Evolutionary conservation across 1,284 basidiomycete species (phyloP), one percentile per base, ranked within the genome.

Genomic region (Spongispora temasekensis): DNA sequence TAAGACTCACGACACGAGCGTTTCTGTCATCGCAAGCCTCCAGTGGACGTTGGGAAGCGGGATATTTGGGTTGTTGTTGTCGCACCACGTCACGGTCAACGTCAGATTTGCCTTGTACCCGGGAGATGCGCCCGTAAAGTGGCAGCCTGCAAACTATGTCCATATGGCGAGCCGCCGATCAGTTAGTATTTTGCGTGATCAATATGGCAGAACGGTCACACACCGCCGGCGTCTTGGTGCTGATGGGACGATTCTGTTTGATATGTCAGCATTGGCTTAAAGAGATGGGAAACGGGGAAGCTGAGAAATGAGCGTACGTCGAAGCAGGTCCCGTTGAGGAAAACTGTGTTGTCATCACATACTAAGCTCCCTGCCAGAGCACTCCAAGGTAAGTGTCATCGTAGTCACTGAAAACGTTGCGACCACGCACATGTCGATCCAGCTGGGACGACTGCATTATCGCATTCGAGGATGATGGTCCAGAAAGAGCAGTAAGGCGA

Each of bases 81-180:
- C 64, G 28, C 37, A 55, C 64, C 63, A 65, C 12, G 50, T 57
- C 21, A 64, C 35, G 1, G 37, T 40, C 53, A 64, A 23, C 3
- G 53, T 64, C 9, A 76, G 72, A 3, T 59, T 40, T 23, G 25
- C 13, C 5, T 2, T 7, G 42, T 53, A 60, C 1, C 57, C 51
- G 13, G 57, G 13, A 27, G 7, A 21, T 27, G 54, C 64, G 6
- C 64, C 64, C 42, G 60, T 54, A 17, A 66, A 65, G 58, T 65
- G 60, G 50, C 54, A 63, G 5, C 60, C 64, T 28, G 31, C 31
- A 30, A 35, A 40, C 64, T 65, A 27, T 1, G 21, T 42, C 4
- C 2, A 2, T 28, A n/a, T 19, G 28, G n/a, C n/a, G n/a, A n/a
- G n/a, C 65, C 44, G 56, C 21, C 31, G 2, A 34, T 27, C n/a